phyloP scores from a whole-genome alignment of 306 rosid species.

The Erythrophleum fordii region DNA sequence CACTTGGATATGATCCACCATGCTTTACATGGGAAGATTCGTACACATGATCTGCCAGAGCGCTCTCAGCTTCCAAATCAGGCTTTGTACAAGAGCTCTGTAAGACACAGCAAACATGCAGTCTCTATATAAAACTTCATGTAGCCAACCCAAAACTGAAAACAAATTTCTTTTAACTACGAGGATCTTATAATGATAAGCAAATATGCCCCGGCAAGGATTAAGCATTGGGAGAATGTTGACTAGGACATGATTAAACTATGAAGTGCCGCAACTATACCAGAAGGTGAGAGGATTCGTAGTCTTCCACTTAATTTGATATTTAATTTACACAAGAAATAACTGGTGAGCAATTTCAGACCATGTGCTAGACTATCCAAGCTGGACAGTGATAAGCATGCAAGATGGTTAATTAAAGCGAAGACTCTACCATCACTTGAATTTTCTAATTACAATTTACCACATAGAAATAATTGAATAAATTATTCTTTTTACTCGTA shows the following conservation, averaged over 20 bases:
- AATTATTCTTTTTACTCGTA: neutral
- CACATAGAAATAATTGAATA: neutral
- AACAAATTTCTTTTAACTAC: constrained; percentile 38
- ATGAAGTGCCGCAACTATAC: neutral
- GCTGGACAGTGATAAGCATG: neutral
- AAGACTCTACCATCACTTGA: neutral
- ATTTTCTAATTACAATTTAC: neutral
- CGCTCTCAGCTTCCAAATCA: constrained; percentile 75
- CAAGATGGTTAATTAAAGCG: neutral
- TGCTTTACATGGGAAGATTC: constrained; percentile 55
- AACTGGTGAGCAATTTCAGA: neutral
- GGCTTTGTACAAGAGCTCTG: constrained; percentile 98
- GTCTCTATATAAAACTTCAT: constrained; percentile 43
- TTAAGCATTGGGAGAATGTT: constrained; percentile 17
- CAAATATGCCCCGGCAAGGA: constrained; percentile 11
- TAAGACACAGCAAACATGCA: constrained; percentile 55
- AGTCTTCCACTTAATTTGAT: neutral
- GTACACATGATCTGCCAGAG: constrained; percentile 46
- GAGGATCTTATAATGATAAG: neutral
- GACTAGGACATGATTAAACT: neutral
- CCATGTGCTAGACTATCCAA: neutral
- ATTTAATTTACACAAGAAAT: neutral
- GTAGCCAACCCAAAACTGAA: constrained; percentile 42
- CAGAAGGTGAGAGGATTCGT: neutral
- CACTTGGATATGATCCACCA: constrained; percentile 50